These are phyloP conservation scores for Trypanosoma scelopori DNA, from an alignment of 208 protist genomes.

Conservation along the genomic window DNA sequence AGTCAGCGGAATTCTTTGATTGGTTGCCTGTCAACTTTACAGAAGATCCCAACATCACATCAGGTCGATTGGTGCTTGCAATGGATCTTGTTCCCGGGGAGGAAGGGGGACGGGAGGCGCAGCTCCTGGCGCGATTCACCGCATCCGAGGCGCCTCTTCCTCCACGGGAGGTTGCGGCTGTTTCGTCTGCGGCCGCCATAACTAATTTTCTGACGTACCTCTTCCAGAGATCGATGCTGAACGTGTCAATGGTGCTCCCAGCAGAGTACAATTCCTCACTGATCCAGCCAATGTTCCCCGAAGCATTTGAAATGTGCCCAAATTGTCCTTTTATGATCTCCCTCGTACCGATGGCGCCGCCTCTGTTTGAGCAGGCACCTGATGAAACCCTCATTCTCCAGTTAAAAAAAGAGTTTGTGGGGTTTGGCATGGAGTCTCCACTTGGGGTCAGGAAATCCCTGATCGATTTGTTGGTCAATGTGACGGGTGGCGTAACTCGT, in stretches of 20 bases:
- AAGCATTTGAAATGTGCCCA: slow-evolving; percentile 43
- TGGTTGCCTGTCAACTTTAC: slow-evolving; percentile 8
- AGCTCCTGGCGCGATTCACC: background rate
- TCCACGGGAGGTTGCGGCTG: slow-evolving; percentile 29
- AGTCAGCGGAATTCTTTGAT: slow-evolving; percentile 18
- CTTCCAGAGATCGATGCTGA: slow-evolving; percentile 1
- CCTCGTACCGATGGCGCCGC: slow-evolving; percentile 12
- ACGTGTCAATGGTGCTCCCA: slow-evolving; percentile 16
- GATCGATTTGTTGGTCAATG: slow-evolving; percentile 24
- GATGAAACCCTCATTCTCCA: slow-evolving; percentile 10
- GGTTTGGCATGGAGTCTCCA: slow-evolving; percentile 28
- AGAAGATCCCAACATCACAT: slow-evolving; percentile 32
- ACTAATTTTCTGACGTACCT: slow-evolving; percentile 43
- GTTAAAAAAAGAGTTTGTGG: slow-evolving; percentile 24
- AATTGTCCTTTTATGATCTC: slow-evolving; percentile 45
- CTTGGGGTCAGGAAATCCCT: slow-evolving; percentile 5
- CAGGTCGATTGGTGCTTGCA: slow-evolving; percentile 22
- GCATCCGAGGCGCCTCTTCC: background rate
- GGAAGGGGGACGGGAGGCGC: background rate
- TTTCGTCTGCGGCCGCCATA: slow-evolving; percentile 28
- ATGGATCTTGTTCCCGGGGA: slow-evolving; percentile 9
- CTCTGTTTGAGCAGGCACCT: slow-evolving; percentile 6
- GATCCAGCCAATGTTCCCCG: slow-evolving; percentile 52
- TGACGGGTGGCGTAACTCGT: slow-evolving; percentile 30
- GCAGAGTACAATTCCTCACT: slow-evolving; percentile 44